Percentiles rank a stretch among this genome's conserved stretches.
These are phyloP conservation scores for Bipolaris zeicola DNA, from an alignment of 2,329 filamentous ascomycete species.

Conservation along the genomic window DNA sequence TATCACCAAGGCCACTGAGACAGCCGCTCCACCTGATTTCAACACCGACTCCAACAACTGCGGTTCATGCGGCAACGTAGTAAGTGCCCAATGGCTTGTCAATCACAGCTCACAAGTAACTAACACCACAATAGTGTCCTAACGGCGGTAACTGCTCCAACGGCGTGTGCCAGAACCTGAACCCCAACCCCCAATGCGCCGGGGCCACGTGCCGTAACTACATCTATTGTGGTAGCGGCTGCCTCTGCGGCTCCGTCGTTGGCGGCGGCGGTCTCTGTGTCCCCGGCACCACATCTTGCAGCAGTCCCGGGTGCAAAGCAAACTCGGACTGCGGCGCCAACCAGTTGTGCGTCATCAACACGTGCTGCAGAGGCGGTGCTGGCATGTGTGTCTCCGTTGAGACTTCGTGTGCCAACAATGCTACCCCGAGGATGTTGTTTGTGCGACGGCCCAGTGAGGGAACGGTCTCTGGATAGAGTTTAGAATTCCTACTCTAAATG, in stretches of 20 bases:
- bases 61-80: not conserved
- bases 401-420: not conserved
- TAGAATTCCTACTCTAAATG: too few relatives aligned
- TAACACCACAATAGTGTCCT: not conserved
- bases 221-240: not conserved
- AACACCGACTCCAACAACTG: conserved; percentile 2
- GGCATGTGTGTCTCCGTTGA: not conserved
- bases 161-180: not conserved
- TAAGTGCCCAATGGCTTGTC: not conserved
- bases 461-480: not conserved
- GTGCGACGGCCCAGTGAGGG: not conserved
- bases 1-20: not conserved
- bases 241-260: not conserved
- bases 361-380: not conserved
- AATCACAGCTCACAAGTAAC: not conserved
- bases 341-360: not conserved
- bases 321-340: not conserved
- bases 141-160: not conserved
- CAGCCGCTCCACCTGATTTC: not conserved
- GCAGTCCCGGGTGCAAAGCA: not conserved
- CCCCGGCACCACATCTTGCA: not conserved
- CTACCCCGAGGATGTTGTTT: not conserved
- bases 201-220: not conserved
- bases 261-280: not conserved
- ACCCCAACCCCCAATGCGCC: not conserved